Conservation (phyloP, 1,139 yeast genomes). For the Candida albicans region DNA sequence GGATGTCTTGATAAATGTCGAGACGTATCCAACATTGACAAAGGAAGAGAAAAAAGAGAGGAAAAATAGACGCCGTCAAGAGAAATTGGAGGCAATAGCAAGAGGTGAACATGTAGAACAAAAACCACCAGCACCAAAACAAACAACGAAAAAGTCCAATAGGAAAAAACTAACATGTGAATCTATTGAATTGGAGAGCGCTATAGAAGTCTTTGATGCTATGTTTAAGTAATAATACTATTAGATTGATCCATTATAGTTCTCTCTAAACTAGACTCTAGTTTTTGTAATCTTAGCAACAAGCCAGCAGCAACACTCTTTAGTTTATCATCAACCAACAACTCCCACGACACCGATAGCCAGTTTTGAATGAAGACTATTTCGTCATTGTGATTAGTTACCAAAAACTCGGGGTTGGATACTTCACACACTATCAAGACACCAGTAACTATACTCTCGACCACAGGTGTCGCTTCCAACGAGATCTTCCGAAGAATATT, state of each 20-base stretch:
- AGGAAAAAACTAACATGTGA: constrained; percentile 2
- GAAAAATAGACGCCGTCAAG: constrained; percentile 3
- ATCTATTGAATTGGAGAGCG: constrained; percentile 2
- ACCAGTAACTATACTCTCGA: constrained; percentile 52
- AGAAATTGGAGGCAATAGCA: constrained; percentile 1
- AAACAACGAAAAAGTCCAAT: background rate
- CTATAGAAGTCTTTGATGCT: constrained; percentile 1
- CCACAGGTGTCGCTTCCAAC: constrained; percentile 31
- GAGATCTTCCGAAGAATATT: constrained; percentile 23
- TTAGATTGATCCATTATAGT: constrained; percentile 19
- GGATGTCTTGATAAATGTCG: constrained; percentile 18
- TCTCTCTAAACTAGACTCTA: constrained; percentile 18
- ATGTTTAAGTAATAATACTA: constrained; percentile 9
- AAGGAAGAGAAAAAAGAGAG: constrained; percentile 11
- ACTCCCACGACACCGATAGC: constrained; percentile 47
- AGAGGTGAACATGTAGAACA: background rate
- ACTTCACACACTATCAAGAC: constrained; percentile 48
- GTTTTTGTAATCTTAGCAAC: constrained; percentile 36
- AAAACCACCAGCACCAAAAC: background rate
- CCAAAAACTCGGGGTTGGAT: constrained; percentile 37
- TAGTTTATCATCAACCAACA: constrained; percentile 43
- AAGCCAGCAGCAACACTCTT: constrained; percentile 55
- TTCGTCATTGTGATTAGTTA: constrained; percentile 27
- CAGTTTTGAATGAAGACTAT: constrained; percentile 38
- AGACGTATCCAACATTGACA: constrained; percentile 2